Evolutionary conservation across 371 early-diverging fungal species (phyloP), one percentile per base, ranked within the genome.

Genomic region (Astathelohania contejeani): DNA sequence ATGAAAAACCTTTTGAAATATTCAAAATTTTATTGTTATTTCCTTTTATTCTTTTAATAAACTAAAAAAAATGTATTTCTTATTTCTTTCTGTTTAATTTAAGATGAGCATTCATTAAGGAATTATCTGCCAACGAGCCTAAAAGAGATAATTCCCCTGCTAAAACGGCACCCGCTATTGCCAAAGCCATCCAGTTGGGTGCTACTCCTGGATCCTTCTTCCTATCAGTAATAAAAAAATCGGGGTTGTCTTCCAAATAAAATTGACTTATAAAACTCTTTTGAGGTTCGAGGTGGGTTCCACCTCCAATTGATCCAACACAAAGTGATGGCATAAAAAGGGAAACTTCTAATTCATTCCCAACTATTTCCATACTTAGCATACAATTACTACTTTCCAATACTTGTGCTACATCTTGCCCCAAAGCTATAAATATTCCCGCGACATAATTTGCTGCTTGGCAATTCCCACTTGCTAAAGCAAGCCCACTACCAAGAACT

Each of bases 331-430:
- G 92, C 92, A 91, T 91, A 3, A 84, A 82, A 62, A 85, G 83
- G 22, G 83, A 82, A 50, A 91, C 82, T 58, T 80, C 79, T 59
- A 91, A 70, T 58, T 85, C 86, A 46, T 75, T 69, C 12, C 80
- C 82, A 32, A 19, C n/a, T 20, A 83, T 80, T 72, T 87, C 84
- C 91, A 92, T 92, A 66, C 87, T 62, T 0, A 90, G 86, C 42
- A 90, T 85, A 75, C 92, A 92, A 60, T 83, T 83, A 12, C 86
- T 85, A 32, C 82, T 82, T 70, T 90, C 91, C 26, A 91, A 87
- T 62, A 88, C 87, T 63, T 91, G 92, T 1, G 89, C 92, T 0
- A 90, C 88, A 65, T 91, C 92, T 71, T 91, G 92, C 26, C 91
- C 91, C 18, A 88, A 83, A 0, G 92, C 92, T 14, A 91, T 51